Percentiles rank a stretch among this genome's conserved stretches.
These are phyloP conservation scores for Waitea zeae DNA, from an alignment of 1,284 basidiomycete species.

Conservation along the genomic window DNA sequence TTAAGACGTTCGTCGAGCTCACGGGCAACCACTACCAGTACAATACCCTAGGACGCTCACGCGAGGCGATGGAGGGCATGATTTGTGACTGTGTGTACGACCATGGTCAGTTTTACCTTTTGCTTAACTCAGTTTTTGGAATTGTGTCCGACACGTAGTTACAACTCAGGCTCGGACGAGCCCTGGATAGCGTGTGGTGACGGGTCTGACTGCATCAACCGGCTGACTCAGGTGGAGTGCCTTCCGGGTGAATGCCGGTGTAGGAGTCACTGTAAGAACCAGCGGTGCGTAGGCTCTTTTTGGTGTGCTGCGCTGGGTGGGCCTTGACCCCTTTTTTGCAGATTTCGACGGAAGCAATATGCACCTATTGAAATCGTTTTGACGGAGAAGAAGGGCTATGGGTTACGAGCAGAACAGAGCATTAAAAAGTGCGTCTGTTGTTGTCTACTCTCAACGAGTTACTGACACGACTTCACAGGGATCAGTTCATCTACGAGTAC, in stretches of 20 bases:
- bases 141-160: conserved; percentile 10
- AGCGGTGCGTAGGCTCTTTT: conserved; percentile 43
- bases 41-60: conserved; percentile 71
- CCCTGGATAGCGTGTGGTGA: conserved; percentile 68
- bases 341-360: conserved; percentile 80
- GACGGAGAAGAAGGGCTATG: conserved; percentile 94
- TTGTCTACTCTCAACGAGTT: neutral
- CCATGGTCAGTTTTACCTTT: conserved; percentile 42
- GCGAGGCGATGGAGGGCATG: conserved; percentile 84
- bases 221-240: conserved; percentile 95
- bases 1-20: conserved; percentile 62
- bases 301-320: neutral
- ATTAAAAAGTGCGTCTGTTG: conserved; percentile 48
- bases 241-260: conserved; percentile 78
- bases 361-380: conserved; percentile 80
- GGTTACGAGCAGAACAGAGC: conserved; percentile 62
- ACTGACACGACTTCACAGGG: conserved; percentile 27
- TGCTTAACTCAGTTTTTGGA: conserved; percentile 5
- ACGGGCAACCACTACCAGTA: conserved; percentile 76
- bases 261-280: conserved; percentile 74
- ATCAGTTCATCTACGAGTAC: conserved; percentile 94
- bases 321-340: conserved; percentile 21
- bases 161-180: conserved; percentile 33
- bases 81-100: conserved; percentile 82
- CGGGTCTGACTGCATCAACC: conserved; percentile 90